phyloP scores from a whole-genome alignment of 768 basidiomycete species.

The Suillus spraguei region DNA sequence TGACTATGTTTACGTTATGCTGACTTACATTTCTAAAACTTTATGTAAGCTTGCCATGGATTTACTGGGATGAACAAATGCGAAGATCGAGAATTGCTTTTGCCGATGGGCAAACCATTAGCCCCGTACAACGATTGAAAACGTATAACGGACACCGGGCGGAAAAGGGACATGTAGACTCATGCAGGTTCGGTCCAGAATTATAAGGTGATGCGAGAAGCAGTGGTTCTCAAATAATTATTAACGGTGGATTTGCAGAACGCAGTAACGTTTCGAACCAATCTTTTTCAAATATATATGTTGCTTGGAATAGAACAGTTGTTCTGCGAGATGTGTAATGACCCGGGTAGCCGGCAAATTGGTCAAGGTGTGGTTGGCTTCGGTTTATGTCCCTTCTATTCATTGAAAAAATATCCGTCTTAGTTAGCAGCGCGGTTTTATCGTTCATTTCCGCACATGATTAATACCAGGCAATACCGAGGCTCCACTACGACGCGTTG shows the following conservation, averaged over 20 bases:
- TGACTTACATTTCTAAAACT: too few relatives aligned
- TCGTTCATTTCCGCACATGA: background rate
- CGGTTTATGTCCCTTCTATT: background rate
- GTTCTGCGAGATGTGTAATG: too few relatives aligned
- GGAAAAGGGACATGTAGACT: too few relatives aligned
- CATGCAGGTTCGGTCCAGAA: background rate
- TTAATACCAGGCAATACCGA: background rate
- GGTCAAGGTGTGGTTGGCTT: background rate
- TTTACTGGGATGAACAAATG: too few relatives aligned
- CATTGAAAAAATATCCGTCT: background rate
- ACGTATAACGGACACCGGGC: too few relatives aligned
- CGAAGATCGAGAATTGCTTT: too few relatives aligned
- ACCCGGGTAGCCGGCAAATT: background rate
- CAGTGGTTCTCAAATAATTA: too few relatives aligned
- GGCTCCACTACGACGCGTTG: background rate
- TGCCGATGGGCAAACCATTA: too few relatives aligned
- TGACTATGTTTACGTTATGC: too few relatives aligned
- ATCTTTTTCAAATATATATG: background rate
- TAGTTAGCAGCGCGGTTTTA: background rate
- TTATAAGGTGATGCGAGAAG: background rate
- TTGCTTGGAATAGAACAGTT: too few relatives aligned
- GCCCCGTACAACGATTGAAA: too few relatives aligned
- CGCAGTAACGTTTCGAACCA: background rate
- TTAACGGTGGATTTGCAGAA: background rate
- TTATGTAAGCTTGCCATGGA: too few relatives aligned